These are phyloP conservation scores for Endoconidiophora laricicola DNA, from an alignment of 2,329 filamentous ascomycete genomes.

Conservation along the genomic window DNA sequence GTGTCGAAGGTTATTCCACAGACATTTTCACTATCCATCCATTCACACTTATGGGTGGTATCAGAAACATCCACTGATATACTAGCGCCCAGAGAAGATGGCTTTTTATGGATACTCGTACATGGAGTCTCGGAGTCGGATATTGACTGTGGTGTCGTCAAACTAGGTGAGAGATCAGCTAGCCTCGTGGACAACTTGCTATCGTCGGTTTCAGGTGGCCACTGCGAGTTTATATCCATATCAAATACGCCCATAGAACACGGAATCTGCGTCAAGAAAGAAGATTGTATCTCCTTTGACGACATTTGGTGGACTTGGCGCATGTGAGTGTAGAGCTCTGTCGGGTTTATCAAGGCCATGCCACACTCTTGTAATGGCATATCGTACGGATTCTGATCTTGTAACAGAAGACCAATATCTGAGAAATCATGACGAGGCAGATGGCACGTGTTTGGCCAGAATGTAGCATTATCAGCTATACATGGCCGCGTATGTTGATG, in stretches of 20 bases:
- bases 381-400: slow-evolving; percentile 5
- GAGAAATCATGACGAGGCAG: slow-evolving; percentile 14
- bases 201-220: slow-evolving; percentile 1
- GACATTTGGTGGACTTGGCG: slow-evolving; percentile 11
- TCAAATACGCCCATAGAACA: slow-evolving; percentile 10
- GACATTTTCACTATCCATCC: slow-evolving; percentile 15
- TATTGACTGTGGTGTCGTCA: neutral
- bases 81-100: neutral
- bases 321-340: slow-evolving; percentile 11
- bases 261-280: slow-evolving; percentile 8
- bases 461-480: slow-evolving; percentile 12
- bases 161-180: neutral
- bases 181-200: neutral
- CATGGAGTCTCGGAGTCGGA: slow-evolving; percentile 5
- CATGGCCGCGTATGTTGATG: slow-evolving; percentile 12
- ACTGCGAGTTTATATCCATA: slow-evolving; percentile 8
- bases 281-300: slow-evolving; percentile 9
- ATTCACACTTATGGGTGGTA: slow-evolving; percentile 1
- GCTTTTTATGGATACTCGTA: neutral
- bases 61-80: neutral
- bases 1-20: slow-evolving; percentile 25
- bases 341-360: slow-evolving; percentile 12
- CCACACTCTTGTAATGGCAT: slow-evolving; percentile 12
- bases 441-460: slow-evolving; percentile 14
- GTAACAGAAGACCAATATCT: slow-evolving; percentile 10